A percentile compares a stretch with the other conserved stretches of the same genome.
Conservation (phyloP, 1,139 yeast genomes). For the Suhomyces coccinellae region DNA sequence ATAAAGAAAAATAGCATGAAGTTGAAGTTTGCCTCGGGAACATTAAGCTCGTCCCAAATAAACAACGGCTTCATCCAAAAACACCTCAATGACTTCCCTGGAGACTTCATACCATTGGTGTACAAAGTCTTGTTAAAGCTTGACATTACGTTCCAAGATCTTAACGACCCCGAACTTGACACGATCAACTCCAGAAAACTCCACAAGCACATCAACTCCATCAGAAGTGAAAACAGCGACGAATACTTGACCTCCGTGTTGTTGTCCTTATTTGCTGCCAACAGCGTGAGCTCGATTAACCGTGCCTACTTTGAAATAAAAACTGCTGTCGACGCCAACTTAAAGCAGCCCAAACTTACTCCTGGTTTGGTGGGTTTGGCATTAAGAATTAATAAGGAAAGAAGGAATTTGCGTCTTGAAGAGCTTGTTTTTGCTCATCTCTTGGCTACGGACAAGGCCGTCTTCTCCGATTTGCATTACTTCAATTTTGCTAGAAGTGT, state of each 20-base stretch:
- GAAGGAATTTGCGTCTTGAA: neutral
- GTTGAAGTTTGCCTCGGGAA: constrained; percentile 41
- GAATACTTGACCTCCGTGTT: constrained; percentile 37
- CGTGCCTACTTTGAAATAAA: constrained; percentile 4
- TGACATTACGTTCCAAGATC: constrained; percentile 31
- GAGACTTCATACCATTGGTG: constrained; percentile 35
- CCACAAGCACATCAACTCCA: constrained; percentile 22
- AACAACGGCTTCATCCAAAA: constrained; percentile 19
- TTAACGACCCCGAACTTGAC: constrained; percentile 19
- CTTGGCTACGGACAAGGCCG: constrained; percentile 16
- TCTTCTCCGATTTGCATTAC: constrained; percentile 23
- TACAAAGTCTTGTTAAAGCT: constrained; percentile 33
- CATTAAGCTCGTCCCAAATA: constrained; percentile 31
- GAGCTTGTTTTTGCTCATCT: constrained; percentile 5
- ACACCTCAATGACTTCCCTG: constrained; percentile 27
- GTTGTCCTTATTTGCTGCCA: constrained; percentile 40
- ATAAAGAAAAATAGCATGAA: constrained; percentile 47
- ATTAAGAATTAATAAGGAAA: constrained; percentile 1
- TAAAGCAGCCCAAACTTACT: constrained; percentile 21
- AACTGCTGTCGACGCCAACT: constrained; percentile 15
- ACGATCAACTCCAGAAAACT: constrained; percentile 28
- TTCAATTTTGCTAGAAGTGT: constrained; percentile 47
- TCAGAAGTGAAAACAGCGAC: constrained; percentile 10
- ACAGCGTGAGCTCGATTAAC: constrained; percentile 1
- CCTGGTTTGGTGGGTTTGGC: constrained; percentile 47